Evolutionary conservation across 2,329 filamentous ascomycete genomes (phyloP).

Genomic region (Nothophaeocryptopus gaeumannii): DNA sequence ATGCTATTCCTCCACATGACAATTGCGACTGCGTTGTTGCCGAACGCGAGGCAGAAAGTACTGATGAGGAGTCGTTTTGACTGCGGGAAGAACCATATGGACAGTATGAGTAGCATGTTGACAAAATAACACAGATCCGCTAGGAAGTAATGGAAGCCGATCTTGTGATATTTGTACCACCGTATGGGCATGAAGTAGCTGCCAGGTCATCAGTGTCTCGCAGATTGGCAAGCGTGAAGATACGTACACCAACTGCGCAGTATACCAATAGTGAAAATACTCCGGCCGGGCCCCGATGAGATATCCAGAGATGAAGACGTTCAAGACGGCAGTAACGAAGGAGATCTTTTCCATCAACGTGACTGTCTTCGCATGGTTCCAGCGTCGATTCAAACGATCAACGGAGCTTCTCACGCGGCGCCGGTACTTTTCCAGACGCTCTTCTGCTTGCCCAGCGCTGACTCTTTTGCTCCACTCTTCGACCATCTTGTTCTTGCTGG

Average conservation of each 20-base stretch:
- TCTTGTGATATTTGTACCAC: constrained; percentile 83
- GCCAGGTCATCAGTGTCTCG: constrained; percentile 15
- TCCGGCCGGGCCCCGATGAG: constrained; percentile 82
- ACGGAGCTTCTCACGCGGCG: constrained; percentile 83
- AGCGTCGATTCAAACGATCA: constrained; percentile 78
- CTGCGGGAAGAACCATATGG: constrained; percentile 83
- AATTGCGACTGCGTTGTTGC: constrained; percentile 96
- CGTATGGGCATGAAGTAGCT: constrained; percentile 97
- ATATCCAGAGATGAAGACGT: constrained; percentile 96
- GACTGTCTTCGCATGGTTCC: constrained; percentile 86
- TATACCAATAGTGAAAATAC: constrained; percentile 88
- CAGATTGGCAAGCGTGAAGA: too few species aligned
- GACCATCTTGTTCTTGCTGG: constrained; percentile 83
- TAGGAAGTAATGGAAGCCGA: constrained; percentile 94
- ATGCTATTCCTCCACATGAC: constrained; percentile 99
- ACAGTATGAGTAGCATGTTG: constrained; percentile 78
- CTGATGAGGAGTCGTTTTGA: constrained; percentile 91
- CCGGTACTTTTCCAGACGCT: constrained; percentile 87
- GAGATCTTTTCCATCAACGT: constrained; percentile 90
- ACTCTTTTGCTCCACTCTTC: constrained; percentile 88
- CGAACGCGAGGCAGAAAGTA: constrained; percentile 86
- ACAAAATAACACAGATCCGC: constrained; percentile 98
- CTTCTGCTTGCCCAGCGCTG: constrained; percentile 68
- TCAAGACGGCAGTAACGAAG: constrained; percentile 93
- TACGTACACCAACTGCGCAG: constrained; percentile 35